phyloP scores from a whole-genome alignment of 2,329 filamentous ascomycete species.

The Akanthomyces dipterigenus region DNA sequence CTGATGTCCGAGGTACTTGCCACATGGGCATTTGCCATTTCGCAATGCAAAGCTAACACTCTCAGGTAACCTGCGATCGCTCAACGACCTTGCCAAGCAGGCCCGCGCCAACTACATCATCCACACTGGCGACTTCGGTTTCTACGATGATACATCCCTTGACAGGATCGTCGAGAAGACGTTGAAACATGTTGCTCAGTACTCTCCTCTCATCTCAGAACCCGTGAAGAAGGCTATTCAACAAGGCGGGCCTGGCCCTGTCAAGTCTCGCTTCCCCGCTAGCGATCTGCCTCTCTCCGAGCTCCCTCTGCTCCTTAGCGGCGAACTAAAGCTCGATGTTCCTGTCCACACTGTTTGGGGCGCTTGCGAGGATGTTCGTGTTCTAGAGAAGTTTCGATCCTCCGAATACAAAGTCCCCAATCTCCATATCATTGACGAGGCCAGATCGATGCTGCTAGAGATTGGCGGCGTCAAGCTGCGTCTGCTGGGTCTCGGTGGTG shows the following conservation, averaged over 20 bases:
- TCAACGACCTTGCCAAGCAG: slow-evolving; percentile 94
- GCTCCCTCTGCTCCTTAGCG: slow-evolving; percentile 79
- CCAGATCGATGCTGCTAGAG: slow-evolving; percentile 90
- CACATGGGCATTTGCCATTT: slow-evolving; percentile 1
- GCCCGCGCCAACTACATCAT: slow-evolving; percentile 96
- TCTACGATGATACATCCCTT: slow-evolving; percentile 93
- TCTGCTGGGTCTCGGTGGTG: slow-evolving; percentile 85
- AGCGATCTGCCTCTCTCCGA: slow-evolving; percentile 87
- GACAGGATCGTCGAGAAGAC: slow-evolving; percentile 99
- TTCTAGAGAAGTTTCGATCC: slow-evolving; percentile 94
- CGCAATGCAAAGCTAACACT: slow-evolving; percentile 15
- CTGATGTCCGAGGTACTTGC: slow-evolving; percentile 61
- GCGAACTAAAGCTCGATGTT: slow-evolving; percentile 84
- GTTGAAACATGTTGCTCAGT: slow-evolving; percentile 95
- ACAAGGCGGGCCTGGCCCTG: slow-evolving; percentile 61
- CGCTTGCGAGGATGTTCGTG: slow-evolving; percentile 95
- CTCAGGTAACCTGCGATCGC: slow-evolving; percentile 83
- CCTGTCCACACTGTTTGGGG: slow-evolving; percentile 99
- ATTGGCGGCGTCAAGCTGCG: slow-evolving; percentile 93
- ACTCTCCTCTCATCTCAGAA: slow-evolving; percentile 88
- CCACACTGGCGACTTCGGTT: slow-evolving; percentile 97
- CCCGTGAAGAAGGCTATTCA: slow-evolving; percentile 61
- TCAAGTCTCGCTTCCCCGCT: slow-evolving; percentile 78
- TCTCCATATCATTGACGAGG: slow-evolving; percentile 96
- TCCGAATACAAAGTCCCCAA: slow-evolving; percentile 97